Conservation (phyloP, 352 stramenopile genomes). For the Peronospora belbahrii region DNA sequence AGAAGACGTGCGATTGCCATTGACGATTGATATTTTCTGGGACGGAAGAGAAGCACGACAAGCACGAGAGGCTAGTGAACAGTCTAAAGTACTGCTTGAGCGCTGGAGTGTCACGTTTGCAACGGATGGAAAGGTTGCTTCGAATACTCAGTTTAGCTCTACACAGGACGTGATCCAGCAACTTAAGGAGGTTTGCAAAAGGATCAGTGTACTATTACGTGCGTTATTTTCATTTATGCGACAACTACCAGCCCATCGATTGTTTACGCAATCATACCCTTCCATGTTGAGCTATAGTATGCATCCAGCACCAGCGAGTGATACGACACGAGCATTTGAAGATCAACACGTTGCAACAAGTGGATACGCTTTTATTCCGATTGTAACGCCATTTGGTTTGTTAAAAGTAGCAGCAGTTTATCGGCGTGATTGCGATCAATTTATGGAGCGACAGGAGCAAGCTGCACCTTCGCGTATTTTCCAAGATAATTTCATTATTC, state of each 20-base stretch:
- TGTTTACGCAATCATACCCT: constrained; percentile 59
- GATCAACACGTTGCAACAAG: constrained; percentile 34
- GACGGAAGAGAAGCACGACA: constrained; percentile 22
- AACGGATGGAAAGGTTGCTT: constrained; percentile 14
- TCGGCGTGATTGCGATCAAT: constrained; percentile 45
- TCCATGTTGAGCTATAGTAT: constrained; percentile 60
- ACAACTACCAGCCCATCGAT: constrained; percentile 57
- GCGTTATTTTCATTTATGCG: constrained; percentile 74
- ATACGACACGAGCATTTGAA: constrained; percentile 28
- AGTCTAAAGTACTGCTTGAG: constrained; percentile 56
- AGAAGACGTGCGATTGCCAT: constrained; percentile 59
- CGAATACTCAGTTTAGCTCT: constrained; percentile 12
- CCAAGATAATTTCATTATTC: constrained; percentile 76
- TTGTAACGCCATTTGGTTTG: constrained; percentile 67
- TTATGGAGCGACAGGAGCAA: constrained; percentile 33
- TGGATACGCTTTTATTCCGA: constrained; percentile 69
- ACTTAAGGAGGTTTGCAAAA: constrained; percentile 74
- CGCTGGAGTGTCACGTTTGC: constrained; percentile 58
- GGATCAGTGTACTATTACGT: constrained; percentile 64
- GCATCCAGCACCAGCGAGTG: constrained; percentile 22
- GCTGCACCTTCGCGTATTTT: constrained; percentile 40
- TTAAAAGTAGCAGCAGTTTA: constrained; percentile 64
- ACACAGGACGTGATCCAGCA: constrained; percentile 70
- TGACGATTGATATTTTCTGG: constrained; percentile 65
- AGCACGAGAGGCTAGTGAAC: too few species aligned